Conservation (phyloP, 1,284 basidiomycete species). For the Ustilago xerochloae region DNA sequence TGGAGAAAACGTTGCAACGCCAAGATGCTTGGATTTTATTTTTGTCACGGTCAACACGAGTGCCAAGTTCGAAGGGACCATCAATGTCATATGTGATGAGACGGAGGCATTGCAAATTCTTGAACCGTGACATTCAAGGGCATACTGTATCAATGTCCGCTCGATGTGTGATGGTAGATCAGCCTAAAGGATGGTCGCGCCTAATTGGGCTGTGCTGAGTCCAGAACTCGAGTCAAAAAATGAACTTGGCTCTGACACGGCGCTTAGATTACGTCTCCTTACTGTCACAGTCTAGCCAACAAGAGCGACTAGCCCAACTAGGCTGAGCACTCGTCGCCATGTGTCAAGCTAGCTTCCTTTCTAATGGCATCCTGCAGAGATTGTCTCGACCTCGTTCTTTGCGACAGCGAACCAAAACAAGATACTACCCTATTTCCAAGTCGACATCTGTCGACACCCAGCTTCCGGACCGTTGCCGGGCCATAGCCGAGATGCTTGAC, state of each 20-base stretch:
- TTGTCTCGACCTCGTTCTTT: neutral
- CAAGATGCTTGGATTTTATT: too few relatives aligned
- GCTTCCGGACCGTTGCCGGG: too few relatives aligned
- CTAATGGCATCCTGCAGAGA: neutral
- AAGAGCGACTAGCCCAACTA: neutral
- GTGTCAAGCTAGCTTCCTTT: neutral
- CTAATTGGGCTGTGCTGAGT: neutral
- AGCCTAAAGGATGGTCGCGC: neutral
- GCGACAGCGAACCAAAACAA: neutral
- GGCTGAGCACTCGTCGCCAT: neutral
- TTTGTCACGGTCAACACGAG: too few relatives aligned
- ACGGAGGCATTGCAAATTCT: too few relatives aligned
- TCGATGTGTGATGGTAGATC: too few relatives aligned
- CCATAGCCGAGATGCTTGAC: neutral
- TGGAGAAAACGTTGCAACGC: too few relatives aligned
- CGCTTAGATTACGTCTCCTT: neutral
- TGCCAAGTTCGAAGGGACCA: too few relatives aligned
- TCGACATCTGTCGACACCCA: neutral
- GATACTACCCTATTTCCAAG: neutral
- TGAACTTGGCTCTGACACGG: neutral
- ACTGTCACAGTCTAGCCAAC: neutral
- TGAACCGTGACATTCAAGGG: too few relatives aligned
- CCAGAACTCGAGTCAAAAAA: neutral
- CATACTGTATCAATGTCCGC: too few relatives aligned
- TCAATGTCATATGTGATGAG: too few relatives aligned